A percentile compares a stretch with the other conserved stretches of the same genome.
Conservation (phyloP, 768 basidiomycete species). For the Lyophyllum semitale region DNA sequence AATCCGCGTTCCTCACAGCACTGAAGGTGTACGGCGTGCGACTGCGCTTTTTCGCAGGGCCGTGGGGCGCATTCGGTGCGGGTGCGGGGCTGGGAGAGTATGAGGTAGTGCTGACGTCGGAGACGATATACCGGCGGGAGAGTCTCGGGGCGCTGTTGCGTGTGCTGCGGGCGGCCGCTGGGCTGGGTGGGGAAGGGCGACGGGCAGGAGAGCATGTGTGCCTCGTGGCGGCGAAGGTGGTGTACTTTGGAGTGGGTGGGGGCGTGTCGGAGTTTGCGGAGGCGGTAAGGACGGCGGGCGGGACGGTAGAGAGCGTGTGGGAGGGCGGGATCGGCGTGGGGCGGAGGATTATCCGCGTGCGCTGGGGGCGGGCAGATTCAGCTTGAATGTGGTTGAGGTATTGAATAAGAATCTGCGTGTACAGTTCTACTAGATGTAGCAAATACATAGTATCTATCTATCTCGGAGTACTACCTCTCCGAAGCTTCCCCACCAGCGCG, state of each 20-base stretch:
- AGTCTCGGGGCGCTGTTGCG: slow-evolving; percentile 63
- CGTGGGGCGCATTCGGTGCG: slow-evolving; percentile 67
- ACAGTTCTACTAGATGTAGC: too few relatives aligned
- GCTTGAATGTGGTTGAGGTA: background rate
- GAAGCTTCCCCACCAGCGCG: slow-evolving; percentile 57
- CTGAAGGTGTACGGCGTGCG: slow-evolving; percentile 54
- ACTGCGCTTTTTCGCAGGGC: slow-evolving; percentile 78
- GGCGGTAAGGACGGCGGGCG: slow-evolving; percentile 48
- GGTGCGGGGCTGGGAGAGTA: slow-evolving; percentile 40
- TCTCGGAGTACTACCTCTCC: slow-evolving; percentile 51
- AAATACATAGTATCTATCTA: slow-evolving; percentile 23
- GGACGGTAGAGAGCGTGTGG: slow-evolving; percentile 60
- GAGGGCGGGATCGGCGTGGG: slow-evolving; percentile 71
- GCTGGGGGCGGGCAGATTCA: slow-evolving; percentile 38
- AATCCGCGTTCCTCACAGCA: slow-evolving; percentile 63
- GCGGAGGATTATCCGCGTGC: slow-evolving; percentile 65
- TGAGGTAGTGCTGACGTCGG: slow-evolving; percentile 82
- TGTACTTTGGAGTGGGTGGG: slow-evolving; percentile 96
- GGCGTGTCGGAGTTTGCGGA: slow-evolving; percentile 75
- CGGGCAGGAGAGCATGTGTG: slow-evolving; percentile 37
- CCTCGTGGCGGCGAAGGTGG: slow-evolving; percentile 86
- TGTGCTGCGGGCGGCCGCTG: slow-evolving; percentile 40
- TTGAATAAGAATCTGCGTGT: background rate
- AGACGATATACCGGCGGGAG: slow-evolving; percentile 84
- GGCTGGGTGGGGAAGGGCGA: slow-evolving; percentile 26